Evolutionary conservation across 345 rosid genomes (phyloP).

Genomic region (Combretum micranthum): DNA sequence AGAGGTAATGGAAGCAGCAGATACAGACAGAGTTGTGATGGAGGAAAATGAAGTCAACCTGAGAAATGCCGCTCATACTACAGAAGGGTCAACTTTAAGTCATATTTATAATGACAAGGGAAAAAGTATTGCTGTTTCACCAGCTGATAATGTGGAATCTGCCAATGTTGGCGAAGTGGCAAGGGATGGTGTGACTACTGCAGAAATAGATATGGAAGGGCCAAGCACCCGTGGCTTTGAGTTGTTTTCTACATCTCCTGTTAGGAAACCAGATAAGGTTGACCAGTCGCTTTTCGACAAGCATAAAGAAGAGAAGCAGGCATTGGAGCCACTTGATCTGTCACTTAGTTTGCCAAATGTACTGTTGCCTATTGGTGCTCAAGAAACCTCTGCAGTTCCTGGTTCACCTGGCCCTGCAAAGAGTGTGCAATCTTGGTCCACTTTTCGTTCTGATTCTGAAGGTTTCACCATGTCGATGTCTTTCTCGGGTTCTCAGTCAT

Average conservation of each 20-base stretch:
- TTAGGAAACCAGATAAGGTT: slow-evolving; percentile 39
- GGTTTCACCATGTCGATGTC: slow-evolving; percentile 91
- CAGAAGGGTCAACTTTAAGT: slow-evolving; percentile 17
- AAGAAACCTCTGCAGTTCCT: slow-evolving; percentile 31
- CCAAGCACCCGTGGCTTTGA: slow-evolving; percentile 85
- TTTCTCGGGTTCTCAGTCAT: slow-evolving; percentile 87
- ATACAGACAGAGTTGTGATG: slow-evolving; percentile 23
- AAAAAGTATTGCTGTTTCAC: slow-evolving; percentile 47
- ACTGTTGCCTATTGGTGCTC: slow-evolving; percentile 67
- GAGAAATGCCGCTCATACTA: slow-evolving; percentile 16
- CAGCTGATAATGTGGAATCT: slow-evolving; percentile 21
- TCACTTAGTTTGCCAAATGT: slow-evolving; percentile 93
- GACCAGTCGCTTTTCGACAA: slow-evolving; percentile 37
- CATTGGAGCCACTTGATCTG: slow-evolving; percentile 79
- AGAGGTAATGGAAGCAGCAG: slow-evolving; percentile 26
- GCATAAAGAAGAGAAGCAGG: slow-evolving; percentile 53
- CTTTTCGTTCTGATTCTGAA: slow-evolving; percentile 70
- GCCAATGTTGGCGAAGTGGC: slow-evolving; percentile 32
- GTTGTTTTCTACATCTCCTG: slow-evolving; percentile 74
- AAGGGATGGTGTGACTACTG: slow-evolving; percentile 19
- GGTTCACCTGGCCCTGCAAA: slow-evolving; percentile 75
- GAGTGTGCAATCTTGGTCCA: slow-evolving; percentile 69
- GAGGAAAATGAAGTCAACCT: slow-evolving; percentile 19
- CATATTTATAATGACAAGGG: slow-evolving; percentile 53
- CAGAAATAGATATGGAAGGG: slow-evolving; percentile 59